Evolutionary conservation across 2,329 filamentous ascomycete genomes (phyloP).

Genomic region (Colletotrichum lini): DNA sequence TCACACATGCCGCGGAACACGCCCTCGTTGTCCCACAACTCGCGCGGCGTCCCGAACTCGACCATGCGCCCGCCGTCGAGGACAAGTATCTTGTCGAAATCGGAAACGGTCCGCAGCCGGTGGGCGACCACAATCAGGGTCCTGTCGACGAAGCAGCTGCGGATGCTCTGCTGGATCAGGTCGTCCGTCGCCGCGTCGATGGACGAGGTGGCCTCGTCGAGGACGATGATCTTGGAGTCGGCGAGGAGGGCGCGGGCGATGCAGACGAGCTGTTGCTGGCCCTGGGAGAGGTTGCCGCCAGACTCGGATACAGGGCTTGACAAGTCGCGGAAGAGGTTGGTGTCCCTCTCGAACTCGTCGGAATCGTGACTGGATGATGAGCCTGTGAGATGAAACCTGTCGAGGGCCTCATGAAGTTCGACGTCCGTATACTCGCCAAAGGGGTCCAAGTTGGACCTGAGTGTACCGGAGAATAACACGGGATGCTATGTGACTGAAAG

Average conservation of each 20-base stretch:
- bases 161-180: slow-evolving; percentile 47
- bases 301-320: slow-evolving; percentile 77
- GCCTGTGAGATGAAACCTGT: neutral
- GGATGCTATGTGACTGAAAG: slow-evolving; percentile 61
- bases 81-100: slow-evolving; percentile 49
- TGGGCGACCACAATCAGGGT: slow-evolving; percentile 50
- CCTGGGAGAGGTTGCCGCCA: slow-evolving; percentile 76
- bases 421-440: slow-evolving; percentile 79
- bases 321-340: slow-evolving; percentile 76
- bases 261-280: slow-evolving; percentile 75
- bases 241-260: slow-evolving; percentile 72
- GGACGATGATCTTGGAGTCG: slow-evolving; percentile 82
- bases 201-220: slow-evolving; percentile 91
- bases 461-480: slow-evolving; percentile 84
- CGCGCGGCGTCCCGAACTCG: slow-evolving; percentile 71
- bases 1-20: too few species aligned
- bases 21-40: too few species aligned
- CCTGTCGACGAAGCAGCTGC: slow-evolving; percentile 45
- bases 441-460: slow-evolving; percentile 83
- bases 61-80: slow-evolving; percentile 46
- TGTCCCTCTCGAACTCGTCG: slow-evolving; percentile 62
- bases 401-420: slow-evolving; percentile 78
- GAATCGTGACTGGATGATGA: slow-evolving; percentile 7
- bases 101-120: slow-evolving; percentile 48
- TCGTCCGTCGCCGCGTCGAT: slow-evolving; percentile 49